Evolutionary conservation across 1,284 basidiomycete species (phyloP).

Genomic region (Marasmius fiardii): DNA sequence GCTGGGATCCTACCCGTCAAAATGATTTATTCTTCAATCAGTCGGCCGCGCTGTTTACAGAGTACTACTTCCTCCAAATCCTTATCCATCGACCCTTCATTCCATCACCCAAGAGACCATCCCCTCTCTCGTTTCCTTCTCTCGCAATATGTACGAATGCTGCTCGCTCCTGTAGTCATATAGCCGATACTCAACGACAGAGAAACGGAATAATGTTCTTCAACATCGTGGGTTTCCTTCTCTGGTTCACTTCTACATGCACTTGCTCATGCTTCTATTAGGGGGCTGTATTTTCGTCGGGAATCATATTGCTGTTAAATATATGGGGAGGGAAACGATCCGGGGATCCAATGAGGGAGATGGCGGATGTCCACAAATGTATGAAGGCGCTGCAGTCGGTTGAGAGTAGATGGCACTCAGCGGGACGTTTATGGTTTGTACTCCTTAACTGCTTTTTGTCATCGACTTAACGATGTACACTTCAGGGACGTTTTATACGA

Average conservation of each 20-base stretch:
- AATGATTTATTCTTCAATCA: background rate
- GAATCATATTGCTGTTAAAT: conserved; percentile 69
- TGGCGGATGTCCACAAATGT: conserved; percentile 71
- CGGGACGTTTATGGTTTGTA: conserved; percentile 41
- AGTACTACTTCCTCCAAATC: conserved; percentile 59
- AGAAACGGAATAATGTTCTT: background rate
- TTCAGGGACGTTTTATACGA: conserved; percentile 66
- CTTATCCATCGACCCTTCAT: conserved; percentile 78
- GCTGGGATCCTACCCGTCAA: background rate
- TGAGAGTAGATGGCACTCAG: conserved; percentile 50
- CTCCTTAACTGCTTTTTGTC: background rate
- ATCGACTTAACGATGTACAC: background rate
- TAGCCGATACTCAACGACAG: conserved; percentile 50
- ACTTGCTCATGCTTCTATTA: conserved; percentile 15
- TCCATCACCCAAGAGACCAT: conserved; percentile 50
- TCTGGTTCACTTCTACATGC: too few relatives aligned
- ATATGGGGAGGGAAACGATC: conserved; percentile 75
- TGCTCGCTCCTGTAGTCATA: conserved; percentile 70
- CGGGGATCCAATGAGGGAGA: conserved; percentile 61
- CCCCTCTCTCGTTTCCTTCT: conserved; percentile 61
- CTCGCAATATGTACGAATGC: conserved; percentile 83
- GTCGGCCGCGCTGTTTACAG: background rate
- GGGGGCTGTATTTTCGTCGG: conserved; percentile 55
- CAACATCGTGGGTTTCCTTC: background rate
- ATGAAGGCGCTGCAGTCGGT: conserved; percentile 54